Percentiles rank a stretch among this genome's conserved stretches.
Evolutionary conservation across 495 filamentous ascomycete genomes (phyloP).

Genomic region (Durotheca rogersii): DNA sequence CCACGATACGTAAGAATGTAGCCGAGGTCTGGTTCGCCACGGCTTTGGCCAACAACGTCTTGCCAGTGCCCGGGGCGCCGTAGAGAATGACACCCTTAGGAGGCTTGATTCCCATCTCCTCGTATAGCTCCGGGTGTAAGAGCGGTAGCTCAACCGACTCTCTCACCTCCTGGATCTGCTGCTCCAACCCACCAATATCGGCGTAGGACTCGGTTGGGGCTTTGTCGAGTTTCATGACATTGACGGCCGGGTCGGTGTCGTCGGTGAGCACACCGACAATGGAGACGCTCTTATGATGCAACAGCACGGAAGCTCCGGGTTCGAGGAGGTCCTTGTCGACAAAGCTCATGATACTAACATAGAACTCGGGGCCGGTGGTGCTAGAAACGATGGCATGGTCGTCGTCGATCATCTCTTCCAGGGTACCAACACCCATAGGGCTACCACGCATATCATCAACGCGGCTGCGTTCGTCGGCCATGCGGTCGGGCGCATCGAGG

Average conservation of each 20-base stretch:
- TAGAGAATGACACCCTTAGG: constrained; percentile 99
- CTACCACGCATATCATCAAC: constrained; percentile 99
- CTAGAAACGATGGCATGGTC: constrained; percentile 98
- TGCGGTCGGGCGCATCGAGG: constrained; percentile 68
- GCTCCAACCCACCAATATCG: constrained; percentile 94
- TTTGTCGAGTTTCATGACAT: constrained; percentile 99
- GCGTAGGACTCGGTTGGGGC: constrained; percentile 97
- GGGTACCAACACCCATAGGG: constrained; percentile 96
- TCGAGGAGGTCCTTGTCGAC: constrained; percentile 98
- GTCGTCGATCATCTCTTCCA: constrained; percentile 99
- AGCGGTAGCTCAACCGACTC: constrained; percentile 96
- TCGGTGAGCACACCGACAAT: constrained; percentile 98
- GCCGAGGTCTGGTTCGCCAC: constrained; percentile 98
- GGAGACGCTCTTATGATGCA: constrained; percentile 97
- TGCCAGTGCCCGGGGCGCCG: constrained; percentile 94
- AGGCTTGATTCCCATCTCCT: constrained; percentile 99
- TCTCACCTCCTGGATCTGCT: constrained; percentile 95
- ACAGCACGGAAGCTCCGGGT: constrained; percentile 89
- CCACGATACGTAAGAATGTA: constrained; percentile 97
- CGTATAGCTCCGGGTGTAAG: constrained; percentile 95
- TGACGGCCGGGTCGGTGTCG: constrained; percentile 92
- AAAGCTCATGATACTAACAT: constrained; percentile 99
- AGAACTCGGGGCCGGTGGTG: constrained; percentile 97
- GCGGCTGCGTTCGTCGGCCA: constrained; percentile 91
- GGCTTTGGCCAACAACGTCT: constrained; percentile 95